Evolutionary conservation across 768 basidiomycete species (phyloP), one percentile per base, ranked within the genome.

Genomic region (Lepiota subincarnata): DNA sequence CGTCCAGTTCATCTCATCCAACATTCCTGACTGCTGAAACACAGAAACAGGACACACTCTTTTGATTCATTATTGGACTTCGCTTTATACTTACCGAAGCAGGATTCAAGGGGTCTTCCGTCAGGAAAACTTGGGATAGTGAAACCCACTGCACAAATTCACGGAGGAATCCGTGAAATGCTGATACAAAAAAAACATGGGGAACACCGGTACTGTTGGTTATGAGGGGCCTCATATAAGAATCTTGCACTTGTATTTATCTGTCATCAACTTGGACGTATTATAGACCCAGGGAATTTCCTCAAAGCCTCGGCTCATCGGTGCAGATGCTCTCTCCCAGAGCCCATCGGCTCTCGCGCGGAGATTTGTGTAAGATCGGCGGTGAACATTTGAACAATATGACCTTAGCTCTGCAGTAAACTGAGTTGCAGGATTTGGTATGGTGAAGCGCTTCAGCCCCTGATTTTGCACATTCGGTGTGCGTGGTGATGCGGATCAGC

Each of bases 31-130:
- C 31, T 36, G 5, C 49, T 49, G 31, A 37, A 55, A 89, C 37
- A 39, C 20, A 13, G 28, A 28, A 6, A 13, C 39, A 45, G 90
- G 90, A 92, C 62, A 91, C 89, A 11, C 74, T 92, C 39, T 91
- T 92, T 69, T 92, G 65, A 75, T 52, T 47, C 28, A 51, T 24
- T 45, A 35, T 35, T 40, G 56, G 39, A 40, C 39, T 49, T 45
- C 20, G 37, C 53, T 39, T 43, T 36, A 5, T 24, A 2, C 24
- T 24, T 24, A 24, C 24, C 24, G 55, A 59, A 56, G 57, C 53
- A 44, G 55, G 7, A 8, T 31, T 11, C 31, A 31, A 7, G 10
- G 31, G 31, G 8, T 31, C 31, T 31, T 31, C 7, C 31, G 4
- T 31, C 7, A 3, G 31, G 31, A 31, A 3, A 31, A 31, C 31